A percentile compares a stretch with the other conserved stretches of the same genome.
These are phyloP conservation scores for Solanum rostratum DNA, from an alignment of 257 asterid genomes.

Conservation along the genomic window DNA sequence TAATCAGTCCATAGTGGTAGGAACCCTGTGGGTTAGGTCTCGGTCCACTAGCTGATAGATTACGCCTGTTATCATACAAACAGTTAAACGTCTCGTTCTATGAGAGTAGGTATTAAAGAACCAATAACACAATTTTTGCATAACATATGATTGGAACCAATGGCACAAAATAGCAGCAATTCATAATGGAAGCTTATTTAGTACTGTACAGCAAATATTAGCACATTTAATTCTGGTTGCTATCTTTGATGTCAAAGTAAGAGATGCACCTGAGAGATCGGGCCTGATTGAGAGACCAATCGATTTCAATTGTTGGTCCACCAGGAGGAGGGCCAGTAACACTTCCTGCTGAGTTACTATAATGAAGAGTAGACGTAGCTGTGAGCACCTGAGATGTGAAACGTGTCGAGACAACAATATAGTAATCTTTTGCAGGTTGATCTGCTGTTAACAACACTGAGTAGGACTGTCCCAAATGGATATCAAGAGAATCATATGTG, in stretches of 20 bases:
- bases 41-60: conserved; percentile 25
- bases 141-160: neutral
- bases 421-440: conserved; percentile 22
- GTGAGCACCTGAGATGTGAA: conserved; percentile 18
- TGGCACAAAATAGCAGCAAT: neutral
- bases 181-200: neutral
- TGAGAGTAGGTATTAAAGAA: neutral
- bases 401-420: conserved; percentile 13
- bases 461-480: conserved; percentile 25
- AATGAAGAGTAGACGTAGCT: conserved; percentile 14
- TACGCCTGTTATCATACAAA: conserved; percentile 8
- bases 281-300: conserved; percentile 24
- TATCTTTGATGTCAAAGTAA: neutral
- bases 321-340: conserved; percentile 21
- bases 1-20: conserved; percentile 21
- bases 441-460: conserved; percentile 19
- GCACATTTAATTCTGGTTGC: neutral
- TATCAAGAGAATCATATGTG: conserved; percentile 19
- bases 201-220: neutral
- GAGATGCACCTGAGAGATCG: conserved; percentile 10
- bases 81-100: neutral
- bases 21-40: conserved; percentile 30
- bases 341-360: conserved; percentile 16
- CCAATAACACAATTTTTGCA: neutral
- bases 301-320: conserved; percentile 20